These are phyloP conservation scores for Pontederia crassipes DNA, from an alignment of 176 grass and related monocot species.

Conservation along the genomic window DNA sequence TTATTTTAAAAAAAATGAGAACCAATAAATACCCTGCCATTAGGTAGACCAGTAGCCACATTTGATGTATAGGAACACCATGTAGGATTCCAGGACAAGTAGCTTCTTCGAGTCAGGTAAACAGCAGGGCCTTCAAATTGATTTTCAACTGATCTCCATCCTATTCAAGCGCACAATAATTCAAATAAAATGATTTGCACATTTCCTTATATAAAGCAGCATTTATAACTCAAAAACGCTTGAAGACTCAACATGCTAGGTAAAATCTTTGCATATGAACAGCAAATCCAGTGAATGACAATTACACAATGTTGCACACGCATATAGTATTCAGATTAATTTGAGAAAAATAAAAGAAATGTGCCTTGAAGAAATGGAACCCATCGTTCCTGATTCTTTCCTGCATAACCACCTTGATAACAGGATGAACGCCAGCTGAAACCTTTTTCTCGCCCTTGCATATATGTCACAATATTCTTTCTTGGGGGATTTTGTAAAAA, in stretches of 20 bases:
- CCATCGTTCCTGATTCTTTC: constrained; percentile 73
- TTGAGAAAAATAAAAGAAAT: constrained; percentile 18
- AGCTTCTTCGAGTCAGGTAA: constrained; percentile 46
- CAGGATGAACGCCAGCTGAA: constrained; percentile 44
- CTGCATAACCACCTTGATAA: constrained; percentile 47
- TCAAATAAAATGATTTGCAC: background rate
- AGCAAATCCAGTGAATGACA: too few relatives aligned
- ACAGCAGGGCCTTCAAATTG: constrained; percentile 82
- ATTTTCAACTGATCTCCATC: constrained; percentile 77
- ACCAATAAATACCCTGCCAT: constrained; percentile 54
- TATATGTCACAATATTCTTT: constrained; percentile 61
- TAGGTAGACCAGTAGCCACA: constrained; percentile 57
- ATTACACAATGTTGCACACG: too few relatives aligned
- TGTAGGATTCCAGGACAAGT: constrained; percentile 62
- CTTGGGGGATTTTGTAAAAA: constrained; percentile 26
- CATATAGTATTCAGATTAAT: background rate
- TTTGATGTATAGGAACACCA: constrained; percentile 91
- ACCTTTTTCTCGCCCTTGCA: constrained; percentile 83
- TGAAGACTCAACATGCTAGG: background rate
- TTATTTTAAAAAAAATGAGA: background rate
- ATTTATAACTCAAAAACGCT: constrained; percentile 1
- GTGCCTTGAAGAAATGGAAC: constrained; percentile 74
- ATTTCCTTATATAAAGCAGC: constrained; percentile 6
- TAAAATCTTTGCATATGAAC: too few relatives aligned
- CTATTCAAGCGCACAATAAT: constrained; percentile 38